Percentiles rank a stretch among this genome's conserved stretches.
Conservation (phyloP, 2,329 filamentous ascomycete species). For the Paecilomyces sp. region DNA sequence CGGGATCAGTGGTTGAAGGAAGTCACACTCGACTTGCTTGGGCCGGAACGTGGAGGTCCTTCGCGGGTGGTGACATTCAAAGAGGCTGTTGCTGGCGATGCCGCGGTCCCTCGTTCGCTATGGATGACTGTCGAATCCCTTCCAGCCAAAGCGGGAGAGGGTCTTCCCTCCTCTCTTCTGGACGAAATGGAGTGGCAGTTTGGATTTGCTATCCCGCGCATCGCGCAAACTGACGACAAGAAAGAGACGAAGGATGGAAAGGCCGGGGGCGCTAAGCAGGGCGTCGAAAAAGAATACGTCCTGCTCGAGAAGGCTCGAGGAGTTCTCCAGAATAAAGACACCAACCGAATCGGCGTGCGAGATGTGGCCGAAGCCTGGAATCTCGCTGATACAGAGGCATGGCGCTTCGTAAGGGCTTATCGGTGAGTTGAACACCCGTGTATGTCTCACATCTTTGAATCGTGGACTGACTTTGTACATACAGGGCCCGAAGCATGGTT, state of each 20-base stretch:
- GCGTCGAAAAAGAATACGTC: conserved; percentile 37
- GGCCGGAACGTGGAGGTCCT: conserved; percentile 54
- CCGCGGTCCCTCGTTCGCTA: conserved; percentile 57
- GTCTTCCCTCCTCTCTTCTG: conserved; percentile 43
- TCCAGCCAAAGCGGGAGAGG: conserved; percentile 41
- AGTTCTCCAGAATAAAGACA: conserved; percentile 32
- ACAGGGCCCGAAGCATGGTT: conserved; percentile 46
- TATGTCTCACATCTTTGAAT: neutral
- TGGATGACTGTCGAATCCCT: conserved; percentile 72
- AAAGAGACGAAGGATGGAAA: conserved; percentile 27
- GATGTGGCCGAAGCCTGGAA: conserved; percentile 49
- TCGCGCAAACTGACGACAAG: conserved; percentile 29
- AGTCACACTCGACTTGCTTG: conserved; percentile 63
- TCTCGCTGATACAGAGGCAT: conserved; percentile 56
- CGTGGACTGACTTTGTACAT: conserved; percentile 2
- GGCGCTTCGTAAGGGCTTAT: conserved; percentile 57
- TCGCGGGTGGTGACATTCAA: conserved; percentile 70
- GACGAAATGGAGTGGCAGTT: conserved; percentile 82
- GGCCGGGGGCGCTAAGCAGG: conserved; percentile 28
- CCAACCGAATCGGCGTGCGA: conserved; percentile 31
- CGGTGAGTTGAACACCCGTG: conserved; percentile 23
- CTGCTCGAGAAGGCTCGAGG: conserved; percentile 45
- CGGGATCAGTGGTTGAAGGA: conserved; percentile 74
- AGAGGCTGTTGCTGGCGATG: conserved; percentile 66
- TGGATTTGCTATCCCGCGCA: conserved; percentile 69